Evolutionary conservation across 768 basidiomycete species (phyloP).

Genomic region (Chalciporus piperatus): DNA sequence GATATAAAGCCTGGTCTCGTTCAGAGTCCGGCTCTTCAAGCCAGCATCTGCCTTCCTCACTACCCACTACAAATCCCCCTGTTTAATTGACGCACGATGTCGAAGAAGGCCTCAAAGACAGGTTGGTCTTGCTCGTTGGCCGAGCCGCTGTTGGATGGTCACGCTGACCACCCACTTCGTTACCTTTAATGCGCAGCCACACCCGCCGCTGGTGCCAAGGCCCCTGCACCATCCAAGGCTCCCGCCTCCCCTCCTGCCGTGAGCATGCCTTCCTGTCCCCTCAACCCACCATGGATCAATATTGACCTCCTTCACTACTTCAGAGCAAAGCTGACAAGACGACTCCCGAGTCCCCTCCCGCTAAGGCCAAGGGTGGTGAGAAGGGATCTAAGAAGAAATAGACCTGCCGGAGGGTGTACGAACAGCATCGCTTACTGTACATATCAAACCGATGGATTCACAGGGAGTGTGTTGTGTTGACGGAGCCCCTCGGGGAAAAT

Average conservation of each 20-base stretch:
- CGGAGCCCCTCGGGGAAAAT: neutral
- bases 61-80: neutral
- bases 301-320: neutral
- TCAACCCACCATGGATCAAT: no score
- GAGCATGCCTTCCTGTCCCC: neutral
- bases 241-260: conserved; percentile 17
- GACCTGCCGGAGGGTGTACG: neutral
- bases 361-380: conserved; percentile 23
- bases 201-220: conserved; percentile 15
- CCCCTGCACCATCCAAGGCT: conserved; percentile 21
- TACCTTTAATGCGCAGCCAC: conserved; percentile 6
- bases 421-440: conserved; percentile 2
- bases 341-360: conserved; percentile 26
- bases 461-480: neutral
- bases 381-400: conserved; percentile 33
- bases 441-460: conserved; percentile 1
- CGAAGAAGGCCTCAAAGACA: conserved; percentile 24
- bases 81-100: conserved; percentile 16
- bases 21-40: neutral
- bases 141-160: neutral
- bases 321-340: conserved; percentile 21
- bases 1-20: conserved; percentile 21
- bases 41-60: conserved; percentile 1
- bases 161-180: conserved; percentile 15
- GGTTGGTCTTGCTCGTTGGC: conserved; percentile 22